Evolutionary conservation across 1,284 basidiomycete species (phyloP), one percentile per base, ranked within the genome.

Genomic region (Microbotryum scabiosae): DNA sequence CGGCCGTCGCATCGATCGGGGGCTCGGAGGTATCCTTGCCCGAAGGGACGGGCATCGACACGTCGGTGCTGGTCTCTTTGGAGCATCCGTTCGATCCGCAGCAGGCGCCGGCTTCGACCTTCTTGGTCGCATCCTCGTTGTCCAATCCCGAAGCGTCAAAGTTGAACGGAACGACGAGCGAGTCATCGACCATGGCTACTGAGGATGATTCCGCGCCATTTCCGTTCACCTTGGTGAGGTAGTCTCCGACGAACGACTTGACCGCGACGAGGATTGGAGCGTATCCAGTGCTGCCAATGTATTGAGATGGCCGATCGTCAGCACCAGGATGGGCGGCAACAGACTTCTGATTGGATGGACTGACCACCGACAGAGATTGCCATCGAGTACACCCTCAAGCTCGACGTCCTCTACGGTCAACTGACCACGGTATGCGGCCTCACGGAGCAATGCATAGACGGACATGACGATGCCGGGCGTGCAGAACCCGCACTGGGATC

Each of bases 301-400:
- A 25, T 10, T 28, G 23, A 28, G 12, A 28, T 12, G 51, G 10
- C 23, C 16, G 36, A 16, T 41, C 36, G 36, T 41, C 36, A 18
- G 36, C 14, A 16, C 10, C 36, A 64, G 26, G 48, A 12, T 20
- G 14, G 36, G 36, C 30, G 36, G 23, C 14, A 12, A 5, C 14
- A 25, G 36, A 16, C 21, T 50, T 23, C 14, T n/a, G 14, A 50
- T 32, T 8, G 28, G 7, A 16, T 26, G 28, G 16, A 44, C 54
- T 47, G 12, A 56, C 55, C 68, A 75, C 6, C 75, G 68, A 63
- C 75, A 76, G 5, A 76, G 64, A 59, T 76, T 76, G 7, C 74
- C 74, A 54, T 76, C 75, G 41, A 76, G 70, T 2, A 70, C 71
- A 44, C 72, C 71, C 47, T 72, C 67, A n/a, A 76, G 72, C 53